Conservation (phyloP, 2,329 filamentous ascomycete genomes). For the Ophiocordyceps camponoti-floridani region DNA sequence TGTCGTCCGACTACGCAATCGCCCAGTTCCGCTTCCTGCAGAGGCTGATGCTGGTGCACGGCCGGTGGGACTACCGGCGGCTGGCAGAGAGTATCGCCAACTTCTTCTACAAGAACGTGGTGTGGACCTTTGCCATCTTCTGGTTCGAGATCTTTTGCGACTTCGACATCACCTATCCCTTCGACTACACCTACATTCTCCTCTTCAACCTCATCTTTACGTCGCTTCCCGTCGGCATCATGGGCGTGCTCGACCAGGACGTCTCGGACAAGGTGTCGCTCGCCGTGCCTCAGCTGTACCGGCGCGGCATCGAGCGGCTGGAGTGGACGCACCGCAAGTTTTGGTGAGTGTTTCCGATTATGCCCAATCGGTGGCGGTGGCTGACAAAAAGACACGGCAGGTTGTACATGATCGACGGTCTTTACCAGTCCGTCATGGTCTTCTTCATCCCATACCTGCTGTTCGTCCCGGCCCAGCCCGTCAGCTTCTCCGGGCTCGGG, state of each 20-base stretch:
- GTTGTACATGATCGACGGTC: conserved; percentile 85
- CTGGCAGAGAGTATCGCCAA: conserved; percentile 89
- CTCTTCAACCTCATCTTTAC: conserved; percentile 96
- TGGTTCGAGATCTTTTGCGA: conserved; percentile 95
- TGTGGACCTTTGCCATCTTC: conserved; percentile 93
- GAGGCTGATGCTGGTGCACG: conserved; percentile 73
- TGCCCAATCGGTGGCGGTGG: not conserved
- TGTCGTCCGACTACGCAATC: conserved; percentile 93
- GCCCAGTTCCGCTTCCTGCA: conserved; percentile 84
- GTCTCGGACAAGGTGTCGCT: conserved; percentile 87
- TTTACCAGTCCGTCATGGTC: conserved; percentile 86
- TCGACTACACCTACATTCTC: conserved; percentile 95
- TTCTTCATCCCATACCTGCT: conserved; percentile 87
- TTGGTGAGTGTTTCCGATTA: conserved; percentile 45
- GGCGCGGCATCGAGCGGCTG: conserved; percentile 81
- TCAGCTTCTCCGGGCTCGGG: conserved; percentile 54
- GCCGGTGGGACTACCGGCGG: conserved; percentile 89
- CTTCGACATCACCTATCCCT: conserved; percentile 92
- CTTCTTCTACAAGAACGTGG: conserved; percentile 99
- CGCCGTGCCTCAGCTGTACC: conserved; percentile 87
- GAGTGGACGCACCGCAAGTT: conserved; percentile 97
- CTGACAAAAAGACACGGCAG: conserved; percentile 19
- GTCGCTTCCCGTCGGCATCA: conserved; percentile 81
- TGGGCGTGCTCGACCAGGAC: conserved; percentile 94
- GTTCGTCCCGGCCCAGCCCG: conserved; percentile 50